phyloP scores from a whole-genome alignment of 306 rosid genomes.

The Arachis stenosperma region DNA sequence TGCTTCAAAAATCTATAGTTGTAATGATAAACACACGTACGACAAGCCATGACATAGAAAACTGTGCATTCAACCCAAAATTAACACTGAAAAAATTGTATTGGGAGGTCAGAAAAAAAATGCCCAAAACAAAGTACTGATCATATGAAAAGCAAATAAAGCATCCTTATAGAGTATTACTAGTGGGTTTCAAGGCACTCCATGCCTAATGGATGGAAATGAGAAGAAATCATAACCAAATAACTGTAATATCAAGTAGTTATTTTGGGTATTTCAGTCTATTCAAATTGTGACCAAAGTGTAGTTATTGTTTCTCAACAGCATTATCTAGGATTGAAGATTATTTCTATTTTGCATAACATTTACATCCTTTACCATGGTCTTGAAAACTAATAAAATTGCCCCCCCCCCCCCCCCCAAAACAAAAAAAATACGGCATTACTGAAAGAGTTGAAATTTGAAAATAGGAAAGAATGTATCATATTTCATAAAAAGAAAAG shows the following conservation, averaged over 20 bases:
- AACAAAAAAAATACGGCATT: conserved; percentile 16
- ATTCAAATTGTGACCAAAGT: too few relatives aligned
- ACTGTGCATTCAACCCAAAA: conserved; percentile 6
- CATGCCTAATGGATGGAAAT: too few relatives aligned
- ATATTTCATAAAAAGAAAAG: not conserved
- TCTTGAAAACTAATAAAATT: conserved; percentile 26
- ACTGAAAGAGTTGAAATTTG: conserved; percentile 4
- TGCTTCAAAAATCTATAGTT: conserved; percentile 12
- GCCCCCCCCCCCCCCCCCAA: not conserved
- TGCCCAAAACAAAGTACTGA: conserved; percentile 11
- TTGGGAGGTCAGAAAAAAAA: too few relatives aligned
- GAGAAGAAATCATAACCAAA: too few relatives aligned
- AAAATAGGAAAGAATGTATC: conserved; percentile 7
- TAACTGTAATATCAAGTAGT: too few relatives aligned
- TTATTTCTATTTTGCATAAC: conserved; percentile 4
- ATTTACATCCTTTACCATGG: conserved; percentile 18
- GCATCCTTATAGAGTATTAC: conserved; percentile 20
- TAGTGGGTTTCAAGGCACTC: too few relatives aligned
- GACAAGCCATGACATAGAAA: conserved; percentile 6
- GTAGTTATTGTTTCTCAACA: too few relatives aligned
- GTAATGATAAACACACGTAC: conserved; percentile 20
- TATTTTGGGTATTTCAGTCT: too few relatives aligned
- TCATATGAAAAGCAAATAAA: conserved; percentile 19
- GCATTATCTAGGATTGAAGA: too few relatives aligned
- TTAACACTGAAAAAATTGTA: too few relatives aligned